A percentile compares a stretch with the other conserved stretches of the same genome.
phyloP scores from a whole-genome alignment of 345 rosid species.

The Lepidium aucheri region DNA sequence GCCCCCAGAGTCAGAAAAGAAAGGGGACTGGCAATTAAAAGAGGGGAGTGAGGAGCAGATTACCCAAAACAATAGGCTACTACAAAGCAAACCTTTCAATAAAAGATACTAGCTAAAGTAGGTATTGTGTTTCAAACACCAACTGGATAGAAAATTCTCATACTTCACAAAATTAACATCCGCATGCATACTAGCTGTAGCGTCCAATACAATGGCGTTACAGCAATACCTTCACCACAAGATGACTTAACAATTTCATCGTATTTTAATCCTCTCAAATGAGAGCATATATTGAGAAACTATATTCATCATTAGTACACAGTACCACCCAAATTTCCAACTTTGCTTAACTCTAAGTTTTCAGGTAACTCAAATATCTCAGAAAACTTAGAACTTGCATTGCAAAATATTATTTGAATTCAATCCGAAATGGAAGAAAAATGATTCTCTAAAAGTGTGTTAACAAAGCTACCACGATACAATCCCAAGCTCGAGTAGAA shows the following conservation, averaged over 20 bases:
- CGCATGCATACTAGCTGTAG: background rate
- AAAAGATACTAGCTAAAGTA: background rate
- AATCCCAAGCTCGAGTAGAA: background rate
- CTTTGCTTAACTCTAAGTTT: background rate
- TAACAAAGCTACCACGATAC: background rate
- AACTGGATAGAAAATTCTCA: background rate
- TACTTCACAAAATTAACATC: background rate
- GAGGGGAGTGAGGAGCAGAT: background rate
- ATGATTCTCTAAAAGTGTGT: background rate
- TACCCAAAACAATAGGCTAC: background rate
- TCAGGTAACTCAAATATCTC: background rate
- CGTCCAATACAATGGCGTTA: background rate
- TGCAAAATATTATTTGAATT: background rate
- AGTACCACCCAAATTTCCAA: background rate
- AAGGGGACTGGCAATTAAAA: background rate
- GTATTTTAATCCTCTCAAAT: background rate
- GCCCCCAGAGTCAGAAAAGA: background rate
- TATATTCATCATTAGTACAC: background rate
- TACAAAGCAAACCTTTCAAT: background rate
- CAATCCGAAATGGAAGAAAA: background rate
- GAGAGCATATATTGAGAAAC: background rate
- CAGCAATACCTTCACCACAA: slow-evolving; percentile 7
- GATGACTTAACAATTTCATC: background rate
- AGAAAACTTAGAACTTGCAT: background rate
- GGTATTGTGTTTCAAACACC: background rate